These are phyloP conservation scores for Xylaria sp. DNA, from an alignment of 2,329 filamentous ascomycete species.

Conservation along the genomic window DNA sequence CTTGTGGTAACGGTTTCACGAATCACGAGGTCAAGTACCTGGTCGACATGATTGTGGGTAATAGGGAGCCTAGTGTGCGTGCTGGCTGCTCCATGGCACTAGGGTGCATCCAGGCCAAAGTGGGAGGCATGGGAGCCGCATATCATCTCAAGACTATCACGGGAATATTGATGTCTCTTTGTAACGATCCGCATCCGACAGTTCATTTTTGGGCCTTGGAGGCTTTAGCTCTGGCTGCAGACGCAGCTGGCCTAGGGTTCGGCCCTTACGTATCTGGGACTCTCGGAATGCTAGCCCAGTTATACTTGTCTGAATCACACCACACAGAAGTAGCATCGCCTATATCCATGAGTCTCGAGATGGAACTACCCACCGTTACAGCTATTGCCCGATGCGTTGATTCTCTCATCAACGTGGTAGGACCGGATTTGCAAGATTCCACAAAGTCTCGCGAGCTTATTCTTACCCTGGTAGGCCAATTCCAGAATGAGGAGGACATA, in stretches of 20 bases:
- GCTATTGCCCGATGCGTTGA: slow-evolving; percentile 90
- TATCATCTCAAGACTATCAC: slow-evolving; percentile 97
- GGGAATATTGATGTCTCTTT: slow-evolving; percentile 97
- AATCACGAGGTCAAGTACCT: slow-evolving; percentile 90
- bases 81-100: slow-evolving; percentile 95
- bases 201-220: slow-evolving; percentile 98
- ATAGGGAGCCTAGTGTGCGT: slow-evolving; percentile 90
- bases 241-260: slow-evolving; percentile 92
- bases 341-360: slow-evolving; percentile 89
- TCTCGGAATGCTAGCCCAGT: slow-evolving; percentile 90
- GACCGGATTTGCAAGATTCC: slow-evolving; percentile 93
- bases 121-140: slow-evolving; percentile 96
- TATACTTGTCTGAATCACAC: slow-evolving; percentile 92
- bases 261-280: slow-evolving; percentile 90
- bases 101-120: slow-evolving; percentile 92
- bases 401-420: slow-evolving; percentile 95
- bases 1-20: slow-evolving; percentile 88
- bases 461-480: slow-evolving; percentile 84
- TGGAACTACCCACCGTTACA: slow-evolving; percentile 83
- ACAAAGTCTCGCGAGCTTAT: slow-evolving; percentile 93
- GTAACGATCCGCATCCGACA: slow-evolving; percentile 92
- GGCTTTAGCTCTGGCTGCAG: slow-evolving; percentile 84
- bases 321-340: slow-evolving; percentile 83
- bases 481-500: slow-evolving; percentile 78
- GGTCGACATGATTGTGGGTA: slow-evolving; percentile 92